Evolutionary conservation across 345 rosid genomes (phyloP).

Genomic region (Eucalyptus albens): DNA sequence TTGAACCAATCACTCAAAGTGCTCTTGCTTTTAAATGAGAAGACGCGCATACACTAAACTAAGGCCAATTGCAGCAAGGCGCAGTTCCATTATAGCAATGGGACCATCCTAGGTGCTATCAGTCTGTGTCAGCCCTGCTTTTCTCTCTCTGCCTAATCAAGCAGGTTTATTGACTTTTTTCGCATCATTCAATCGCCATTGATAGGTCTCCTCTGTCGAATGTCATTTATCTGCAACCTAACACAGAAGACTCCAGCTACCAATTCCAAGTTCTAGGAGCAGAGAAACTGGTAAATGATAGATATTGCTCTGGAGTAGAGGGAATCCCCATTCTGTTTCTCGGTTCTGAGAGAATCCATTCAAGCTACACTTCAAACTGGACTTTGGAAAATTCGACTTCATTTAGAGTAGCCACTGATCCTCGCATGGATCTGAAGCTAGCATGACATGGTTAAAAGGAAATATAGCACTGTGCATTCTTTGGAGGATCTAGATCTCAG

Average conservation of each 20-base stretch:
- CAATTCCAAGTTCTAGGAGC: neutral
- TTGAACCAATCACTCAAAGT: neutral
- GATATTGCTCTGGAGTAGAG: neutral
- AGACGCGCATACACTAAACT: neutral
- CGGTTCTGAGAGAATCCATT: neutral
- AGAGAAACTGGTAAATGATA: neutral
- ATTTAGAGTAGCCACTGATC: neutral
- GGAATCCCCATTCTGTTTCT: neutral
- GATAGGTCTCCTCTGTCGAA: neutral
- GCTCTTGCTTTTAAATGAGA: neutral
- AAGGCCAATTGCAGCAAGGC: neutral
- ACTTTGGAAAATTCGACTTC: neutral
- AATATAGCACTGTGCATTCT: neutral
- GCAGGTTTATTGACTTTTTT: neutral
- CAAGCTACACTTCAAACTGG: neutral
- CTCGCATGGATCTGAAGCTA: neutral
- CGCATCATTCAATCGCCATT: neutral
- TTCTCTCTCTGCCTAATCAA: neutral
- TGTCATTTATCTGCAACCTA: neutral
- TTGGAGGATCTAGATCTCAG: neutral
- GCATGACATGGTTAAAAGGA: neutral
- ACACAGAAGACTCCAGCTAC: neutral
- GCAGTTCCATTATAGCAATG: neutral
- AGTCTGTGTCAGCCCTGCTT: neutral
- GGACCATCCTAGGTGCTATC: neutral